Evolutionary conservation across 108 stramenopile species (phyloP), one percentile per base, ranked within the genome.

Genomic region (Poteriospumella lacustris): DNA sequence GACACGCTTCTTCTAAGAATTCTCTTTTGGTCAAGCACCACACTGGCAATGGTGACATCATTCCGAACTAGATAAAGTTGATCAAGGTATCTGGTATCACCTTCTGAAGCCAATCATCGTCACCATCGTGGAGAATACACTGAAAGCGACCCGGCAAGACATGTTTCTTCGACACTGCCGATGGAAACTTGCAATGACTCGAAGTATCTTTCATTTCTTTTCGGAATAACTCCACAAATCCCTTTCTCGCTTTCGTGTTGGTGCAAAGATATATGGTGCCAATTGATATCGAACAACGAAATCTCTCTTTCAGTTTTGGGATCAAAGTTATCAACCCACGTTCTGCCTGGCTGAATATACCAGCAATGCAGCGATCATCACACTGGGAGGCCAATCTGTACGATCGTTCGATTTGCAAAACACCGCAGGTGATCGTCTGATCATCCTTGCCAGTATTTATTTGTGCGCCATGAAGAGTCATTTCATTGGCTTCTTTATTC

Each of bases 11-110:
- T 56, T 56, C 24, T 15, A 19, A 56, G 52, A 24, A 91, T 99
- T 59, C 95, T 99, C 76, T 77, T 99, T 33, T 99, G 33, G 96
- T 96, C 60, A 99, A 99, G 79, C 98, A 98, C 80, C 99, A 98
- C 83, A 94, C 91, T 1, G 97, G 99, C 92, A 98, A 99, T 87
- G 99, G 96, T 24, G 97, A 99, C 82, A 77, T 98, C 40, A 98
- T 99, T 96, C 86, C 96, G 29, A 99, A 98, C 79, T n/a, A n/a
- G n/a, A n/a, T n/a, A n/a, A n/a, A n/a, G n/a, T n/a, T n/a, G n/a
- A n/a, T n/a, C n/a, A n/a, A n/a, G n/a, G n/a, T n/a, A n/a, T n/a
- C n/a, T n/a, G n/a, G n/a, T n/a, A n/a, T n/a, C n/a, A n/a, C n/a
- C n/a, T n/a, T n/a, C n/a, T n/a, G n/a, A n/a, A n/a, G n/a, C n/a